A percentile compares a stretch with the other conserved stretches of the same genome.
These are phyloP conservation scores for Flagelloscypha sp. DNA, from an alignment of 768 basidiomycete species.

Conservation along the genomic window DNA sequence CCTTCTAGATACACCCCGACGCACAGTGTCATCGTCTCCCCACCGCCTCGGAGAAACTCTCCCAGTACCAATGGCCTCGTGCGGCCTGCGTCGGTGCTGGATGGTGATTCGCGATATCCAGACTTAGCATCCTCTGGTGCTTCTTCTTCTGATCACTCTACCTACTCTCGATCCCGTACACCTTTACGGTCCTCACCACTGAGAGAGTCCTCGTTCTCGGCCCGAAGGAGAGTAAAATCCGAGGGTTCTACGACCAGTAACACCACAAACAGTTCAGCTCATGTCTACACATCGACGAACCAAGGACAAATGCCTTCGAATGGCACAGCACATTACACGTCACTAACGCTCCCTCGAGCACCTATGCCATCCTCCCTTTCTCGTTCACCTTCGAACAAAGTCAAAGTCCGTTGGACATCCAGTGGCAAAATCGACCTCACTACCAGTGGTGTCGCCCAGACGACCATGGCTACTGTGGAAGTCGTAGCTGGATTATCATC, in stretches of 20 bases:
- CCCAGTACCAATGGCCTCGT: conserved; percentile 1
- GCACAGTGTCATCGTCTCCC: conserved; percentile 7
- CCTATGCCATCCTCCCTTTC: conserved; percentile 25
- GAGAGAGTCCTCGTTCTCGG: neutral
- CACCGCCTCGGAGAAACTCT: neutral
- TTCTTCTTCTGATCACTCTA: conserved; percentile 15
- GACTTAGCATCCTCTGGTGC: conserved; percentile 10
- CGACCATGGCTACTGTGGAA: conserved; percentile 84
- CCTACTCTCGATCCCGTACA: conserved; percentile 23
- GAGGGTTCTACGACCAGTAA: neutral
- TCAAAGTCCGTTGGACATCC: conserved; percentile 17
- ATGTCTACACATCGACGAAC: neutral
- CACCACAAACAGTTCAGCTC: neutral
- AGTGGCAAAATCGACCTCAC: conserved; percentile 65
- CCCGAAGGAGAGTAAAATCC: neutral
- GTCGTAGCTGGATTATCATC: conserved; percentile 62
- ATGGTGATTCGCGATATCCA: conserved; percentile 3
- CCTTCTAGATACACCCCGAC: conserved; percentile 2
- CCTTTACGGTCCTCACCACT: no score
- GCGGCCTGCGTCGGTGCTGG: neutral
- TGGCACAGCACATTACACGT: conserved; percentile 52
- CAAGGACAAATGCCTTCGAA: conserved; percentile 29
- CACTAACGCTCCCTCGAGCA: conserved; percentile 45
- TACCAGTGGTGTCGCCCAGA: conserved; percentile 69
- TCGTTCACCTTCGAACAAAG: conserved; percentile 14